Conservation (phyloP, 78 protist species). For the Dictyostelium brefeldianum region DNA sequence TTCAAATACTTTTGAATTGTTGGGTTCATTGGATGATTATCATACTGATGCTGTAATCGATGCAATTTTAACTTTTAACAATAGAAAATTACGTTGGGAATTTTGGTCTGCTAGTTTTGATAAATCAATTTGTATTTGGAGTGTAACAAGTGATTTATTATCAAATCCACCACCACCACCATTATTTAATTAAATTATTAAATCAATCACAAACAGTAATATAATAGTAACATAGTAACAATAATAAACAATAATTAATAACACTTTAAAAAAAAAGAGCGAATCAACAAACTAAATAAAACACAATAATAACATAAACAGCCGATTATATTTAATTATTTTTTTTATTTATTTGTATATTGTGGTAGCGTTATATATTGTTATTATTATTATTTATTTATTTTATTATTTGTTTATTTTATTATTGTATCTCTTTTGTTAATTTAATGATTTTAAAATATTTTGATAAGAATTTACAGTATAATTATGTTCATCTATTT, state of each 20-base stretch:
- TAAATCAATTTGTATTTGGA: conserved; percentile 63
- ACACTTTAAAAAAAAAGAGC: not conserved
- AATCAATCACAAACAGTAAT: not conserved
- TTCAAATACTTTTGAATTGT: not conserved
- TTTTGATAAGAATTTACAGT: conserved; percentile 21
- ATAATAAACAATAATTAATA: not conserved
- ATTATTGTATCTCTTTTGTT: not conserved
- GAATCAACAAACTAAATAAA: not conserved
- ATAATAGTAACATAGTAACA: conserved; percentile 29
- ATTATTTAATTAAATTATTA: not conserved
- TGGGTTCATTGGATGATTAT: conserved; percentile 45
- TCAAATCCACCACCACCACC: conserved; percentile 37
- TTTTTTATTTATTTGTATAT: too few relatives aligned
- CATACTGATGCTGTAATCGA: conserved; percentile 74
- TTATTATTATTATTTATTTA: too few relatives aligned
- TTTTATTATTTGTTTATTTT: not conserved
- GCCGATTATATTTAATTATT: too few relatives aligned
- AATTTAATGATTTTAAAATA: not conserved
- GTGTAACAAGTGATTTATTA: conserved; percentile 22
- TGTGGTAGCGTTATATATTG: too few relatives aligned
- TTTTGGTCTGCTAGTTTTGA: conserved; percentile 67
- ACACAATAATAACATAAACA: too few relatives aligned
- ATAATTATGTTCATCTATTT: conserved; percentile 59
- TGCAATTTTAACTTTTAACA: conserved; percentile 37
- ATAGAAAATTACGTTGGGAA: conserved; percentile 60